These are phyloP conservation scores for Nakataea oryzae DNA, from an alignment of 2,329 filamentous ascomycete genomes.

Conservation along the genomic window DNA sequence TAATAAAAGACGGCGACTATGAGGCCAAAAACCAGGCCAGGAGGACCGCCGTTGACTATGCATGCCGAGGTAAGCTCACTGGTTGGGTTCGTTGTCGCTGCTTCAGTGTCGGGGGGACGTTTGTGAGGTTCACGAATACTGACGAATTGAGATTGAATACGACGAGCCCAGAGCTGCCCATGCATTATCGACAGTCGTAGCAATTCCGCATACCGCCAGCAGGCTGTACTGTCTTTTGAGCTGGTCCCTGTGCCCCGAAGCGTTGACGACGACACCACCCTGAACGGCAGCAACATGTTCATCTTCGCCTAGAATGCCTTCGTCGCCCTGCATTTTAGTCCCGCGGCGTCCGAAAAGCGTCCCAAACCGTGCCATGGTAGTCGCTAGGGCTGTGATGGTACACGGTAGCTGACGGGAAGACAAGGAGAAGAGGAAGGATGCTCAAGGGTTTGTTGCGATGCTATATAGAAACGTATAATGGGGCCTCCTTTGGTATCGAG, in stretches of 20 bases:
- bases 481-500: too few relatives aligned
- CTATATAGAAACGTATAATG: background rate
- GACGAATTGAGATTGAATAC: slow-evolving; percentile 40
- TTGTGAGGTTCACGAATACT: too few relatives aligned
- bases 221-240: slow-evolving; percentile 52
- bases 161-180: slow-evolving; percentile 55
- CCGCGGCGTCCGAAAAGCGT: background rate
- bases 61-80: slow-evolving; percentile 1
- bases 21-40: slow-evolving; percentile 30
- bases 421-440: background rate
- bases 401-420: background rate
- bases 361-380: background rate
- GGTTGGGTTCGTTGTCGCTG: background rate
- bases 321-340: background rate
- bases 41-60: slow-evolving; percentile 28
- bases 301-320: slow-evolving; percentile 11
- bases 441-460: background rate
- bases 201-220: slow-evolving; percentile 46
- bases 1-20: slow-evolving; percentile 32
- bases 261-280: slow-evolving; percentile 42
- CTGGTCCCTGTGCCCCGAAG: slow-evolving; percentile 53
- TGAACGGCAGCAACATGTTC: slow-evolving; percentile 22
- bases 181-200: slow-evolving; percentile 53
- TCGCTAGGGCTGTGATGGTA: background rate
- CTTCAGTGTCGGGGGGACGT: background rate